phyloP scores from a whole-genome alignment of 192 early-diverging fungal species.

The Diversispora epigaea region DNA sequence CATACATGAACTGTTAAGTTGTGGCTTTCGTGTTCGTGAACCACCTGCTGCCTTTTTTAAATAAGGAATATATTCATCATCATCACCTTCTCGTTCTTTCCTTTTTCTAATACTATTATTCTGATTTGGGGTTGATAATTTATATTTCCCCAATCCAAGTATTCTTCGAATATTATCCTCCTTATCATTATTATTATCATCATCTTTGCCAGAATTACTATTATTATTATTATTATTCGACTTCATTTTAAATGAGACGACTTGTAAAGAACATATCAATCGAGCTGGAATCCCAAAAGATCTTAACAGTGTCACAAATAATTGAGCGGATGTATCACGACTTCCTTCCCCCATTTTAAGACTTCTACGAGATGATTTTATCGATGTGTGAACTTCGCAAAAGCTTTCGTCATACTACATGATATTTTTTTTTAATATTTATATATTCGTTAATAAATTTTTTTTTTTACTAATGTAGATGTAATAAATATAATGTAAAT shows the following conservation, averaged over 20 bases:
- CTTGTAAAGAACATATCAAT: conserved; percentile 65
- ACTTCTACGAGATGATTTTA: conserved; percentile 30
- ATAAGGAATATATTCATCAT: background rate
- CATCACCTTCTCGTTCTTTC: background rate
- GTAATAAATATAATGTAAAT: conserved; percentile 31
- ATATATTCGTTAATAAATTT: too few species aligned
- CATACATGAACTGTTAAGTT: too few species aligned
- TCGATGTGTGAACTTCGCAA: conserved; percentile 34
- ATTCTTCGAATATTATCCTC: conserved; percentile 4
- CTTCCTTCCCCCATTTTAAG: conserved; percentile 35
- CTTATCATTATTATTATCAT: conserved; percentile 24
- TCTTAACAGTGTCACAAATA: conserved; percentile 52
- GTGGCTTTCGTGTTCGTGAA: too few species aligned
- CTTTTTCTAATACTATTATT: background rate
- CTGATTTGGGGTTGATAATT: background rate
- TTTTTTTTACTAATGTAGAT: too few species aligned
- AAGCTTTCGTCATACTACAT: conserved; percentile 8
- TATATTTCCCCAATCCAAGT: conserved; percentile 12
- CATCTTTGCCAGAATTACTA: background rate
- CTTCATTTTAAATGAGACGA: conserved; percentile 57
- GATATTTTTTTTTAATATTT: too few species aligned
- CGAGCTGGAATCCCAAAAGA: conserved; percentile 55
- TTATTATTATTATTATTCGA: background rate
- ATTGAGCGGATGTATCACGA: conserved; percentile 48
- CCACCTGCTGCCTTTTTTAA: too few species aligned